Base-by-base conservation (phyloP, 352 stramenopile species). In the Phytopythium litorale region DNA sequence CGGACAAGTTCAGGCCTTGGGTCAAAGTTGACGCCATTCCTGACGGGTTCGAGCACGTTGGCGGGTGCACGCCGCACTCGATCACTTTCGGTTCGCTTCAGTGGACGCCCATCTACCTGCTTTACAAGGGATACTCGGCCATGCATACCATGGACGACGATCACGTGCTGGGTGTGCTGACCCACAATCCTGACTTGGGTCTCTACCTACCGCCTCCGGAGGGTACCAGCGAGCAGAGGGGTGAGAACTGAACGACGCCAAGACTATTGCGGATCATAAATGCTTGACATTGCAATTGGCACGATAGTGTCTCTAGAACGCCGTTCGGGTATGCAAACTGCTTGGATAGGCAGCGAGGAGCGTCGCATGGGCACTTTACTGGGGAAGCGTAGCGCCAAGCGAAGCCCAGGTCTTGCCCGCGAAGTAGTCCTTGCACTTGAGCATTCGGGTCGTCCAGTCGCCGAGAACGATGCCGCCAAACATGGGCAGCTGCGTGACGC, bases 361-460 rank as follows among this genome's bases (percentile, higher is more conserved):
- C 11, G 11, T 54, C 35, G 38, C 57, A 32, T 46, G 30, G 56
- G 52, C 23, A 40, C 13, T 33, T 49, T 70, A 71, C 12, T 58
- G 64, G 0, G 74, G 71, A 15, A 63, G 55, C 18, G 57, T 68
- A 4, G 66, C 64, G 12, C 74, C 68, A 9, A 84, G 25, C 12
- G 33, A 69, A 19, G 28, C 42, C 77, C 79, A 87, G 1, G 62
- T 73, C 23, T 52, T 58, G 0, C 62, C 56, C 0, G 68, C 67
- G 35, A 87, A 77, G 32, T 80, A 77, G 65, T 88, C 75, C 16
- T 58, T 72, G 4, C 65, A 76, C 60, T 87, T 87, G 40, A 85
- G 28, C 40, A 73, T n/a, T 23, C 73, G 68, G 7, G 80, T 87
- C 46, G 78, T 52, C 58, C 74, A 81, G 60, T 87, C 64, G 40